Base-by-base conservation (phyloP, 148 eudicot species). In the Fagopyrum homotropicum region DNA sequence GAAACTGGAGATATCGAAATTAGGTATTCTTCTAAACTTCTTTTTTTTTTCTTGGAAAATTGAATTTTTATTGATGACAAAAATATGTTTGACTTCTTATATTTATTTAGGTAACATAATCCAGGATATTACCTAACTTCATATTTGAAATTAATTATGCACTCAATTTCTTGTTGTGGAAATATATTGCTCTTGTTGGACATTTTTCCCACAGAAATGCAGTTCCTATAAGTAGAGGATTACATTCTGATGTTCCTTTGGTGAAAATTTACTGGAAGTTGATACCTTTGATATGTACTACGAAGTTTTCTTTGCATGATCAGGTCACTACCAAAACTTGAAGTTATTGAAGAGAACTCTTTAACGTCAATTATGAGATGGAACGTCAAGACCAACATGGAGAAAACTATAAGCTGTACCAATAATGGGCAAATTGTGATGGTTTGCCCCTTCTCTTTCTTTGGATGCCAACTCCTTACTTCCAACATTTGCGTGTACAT, bases 291-390 rank as follows among this genome's bases (percentile, higher is more conserved):
- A 40, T 40, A 40, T 66, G 47, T 43, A 40, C 71, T 43, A 40
- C 7, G 17, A 35, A 72, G 47, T 17, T 47, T 9, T 22, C 5
- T 57, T 45, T 26, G 26, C 50, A 40, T 45, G 22, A 55, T 52
- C 87, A 93, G 99, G 90, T 92, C 94, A 66, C 81, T 95, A 57
- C 92, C 90, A 76, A 88, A 89, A 74, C 92, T 95, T 74, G 84
- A 90, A 78, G 80, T 86, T 51, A 74, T 90, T 81, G 91, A 84
- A 26, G 87, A 86, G 75, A 69, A 82, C 77, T 82, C 92, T 61
- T 72, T 90, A 76, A 83, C 82, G 84, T 86, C 98, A 79, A 79
- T 89, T 73, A 85, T 95, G 47, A 83, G 97, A 77, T 95, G 98
- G 99, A 95, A 83, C 80, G 88, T 86, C 87, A 92, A 83, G 88